Percentiles rank a stretch among this genome's conserved stretches.
Evolutionary conservation across 345 rosid species (phyloP).

Genomic region (Turritis glabra): DNA sequence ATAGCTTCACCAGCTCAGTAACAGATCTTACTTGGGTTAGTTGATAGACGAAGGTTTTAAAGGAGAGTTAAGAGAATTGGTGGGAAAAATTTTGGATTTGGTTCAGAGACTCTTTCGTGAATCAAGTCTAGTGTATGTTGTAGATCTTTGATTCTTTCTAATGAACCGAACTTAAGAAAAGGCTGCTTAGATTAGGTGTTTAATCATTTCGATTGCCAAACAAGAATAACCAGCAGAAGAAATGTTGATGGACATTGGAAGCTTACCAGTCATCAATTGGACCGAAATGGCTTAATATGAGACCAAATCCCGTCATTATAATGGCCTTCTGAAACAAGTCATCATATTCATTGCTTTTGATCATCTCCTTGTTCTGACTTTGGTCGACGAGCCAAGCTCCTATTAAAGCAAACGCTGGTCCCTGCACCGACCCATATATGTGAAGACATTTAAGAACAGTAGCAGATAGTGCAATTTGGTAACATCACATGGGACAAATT

Average conservation of each 20-base stretch:
- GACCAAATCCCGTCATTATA: slow-evolving; percentile 60
- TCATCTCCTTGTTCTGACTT: slow-evolving; percentile 57
- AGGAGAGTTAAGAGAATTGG: not conserved
- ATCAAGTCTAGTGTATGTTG: not conserved
- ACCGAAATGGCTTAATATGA: slow-evolving; percentile 72
- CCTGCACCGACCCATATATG: slow-evolving; percentile 45
- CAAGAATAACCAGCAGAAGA: not conserved
- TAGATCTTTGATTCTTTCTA: not conserved
- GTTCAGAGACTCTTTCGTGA: not conserved
- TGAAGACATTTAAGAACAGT: not conserved
- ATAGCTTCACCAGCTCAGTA: not conserved
- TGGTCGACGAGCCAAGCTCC: slow-evolving; percentile 92
- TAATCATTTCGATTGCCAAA: not conserved
- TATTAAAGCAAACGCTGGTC: slow-evolving; percentile 76
- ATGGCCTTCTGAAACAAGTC: slow-evolving; percentile 75
- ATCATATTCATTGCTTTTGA: slow-evolving; percentile 50
- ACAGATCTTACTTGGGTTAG: not conserved
- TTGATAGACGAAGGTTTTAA: not conserved
- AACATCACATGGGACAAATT: not conserved
- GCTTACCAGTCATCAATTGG: slow-evolving; percentile 82
- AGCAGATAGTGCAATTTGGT: not conserved
- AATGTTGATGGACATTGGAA: not conserved
- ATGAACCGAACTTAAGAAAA: too few species aligned
- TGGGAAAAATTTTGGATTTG: not conserved
- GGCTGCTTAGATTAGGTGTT: not conserved